Evolutionary conservation across 768 basidiomycete genomes (phyloP), one percentile per base, ranked within the genome.

Genomic region (Boletus subcaerulescens): DNA sequence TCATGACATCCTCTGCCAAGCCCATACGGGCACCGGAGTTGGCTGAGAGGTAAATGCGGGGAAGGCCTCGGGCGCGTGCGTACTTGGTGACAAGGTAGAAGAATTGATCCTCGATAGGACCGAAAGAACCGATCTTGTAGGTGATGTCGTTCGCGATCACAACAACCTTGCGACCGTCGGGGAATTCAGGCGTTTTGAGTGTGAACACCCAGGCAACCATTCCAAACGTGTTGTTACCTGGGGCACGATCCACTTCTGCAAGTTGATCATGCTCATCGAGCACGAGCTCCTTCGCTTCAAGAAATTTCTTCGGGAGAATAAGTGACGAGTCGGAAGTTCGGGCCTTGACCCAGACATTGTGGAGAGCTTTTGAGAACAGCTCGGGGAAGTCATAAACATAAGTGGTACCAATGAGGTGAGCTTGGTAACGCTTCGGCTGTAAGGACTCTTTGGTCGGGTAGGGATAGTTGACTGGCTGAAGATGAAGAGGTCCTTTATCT

Each of bases 351-450:
- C 97, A 99, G 58, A 93, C 80, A 65, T 94, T 93, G 66, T 93
- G 90, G 56, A 98, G 77, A 8, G 96, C 94, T 76, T 98, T 98
- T 38, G 94, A 88, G 80, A 98, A 99, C 59, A 99, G 84, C 65
- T 97, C 97, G 40, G 97, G 97, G 87, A 98, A 99, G 74, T 98
- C 97, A 73, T 98, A 98, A 32, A 91, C 95, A 70, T 98, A 99
- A 48, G 97, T 99, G 31, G 97, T 99, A 50, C 97, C 97, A 62
- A 97, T 87, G 55, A 98, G 83, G 72, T 99, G 97, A 22, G 97
- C 97, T 69, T 98, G 96, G 77, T 98, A 98, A 59, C 97, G 93
- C 73, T 97, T 95, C 40, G 97, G 97, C 69, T 99, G 97, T 45
- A 99, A 77, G 17, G 94, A 98, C 71, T 98, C 96, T 75, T 97